These are phyloP conservation scores for Leavenworthia alabamica DNA, from an alignment of 345 rosid genomes.

Conservation along the genomic window DNA sequence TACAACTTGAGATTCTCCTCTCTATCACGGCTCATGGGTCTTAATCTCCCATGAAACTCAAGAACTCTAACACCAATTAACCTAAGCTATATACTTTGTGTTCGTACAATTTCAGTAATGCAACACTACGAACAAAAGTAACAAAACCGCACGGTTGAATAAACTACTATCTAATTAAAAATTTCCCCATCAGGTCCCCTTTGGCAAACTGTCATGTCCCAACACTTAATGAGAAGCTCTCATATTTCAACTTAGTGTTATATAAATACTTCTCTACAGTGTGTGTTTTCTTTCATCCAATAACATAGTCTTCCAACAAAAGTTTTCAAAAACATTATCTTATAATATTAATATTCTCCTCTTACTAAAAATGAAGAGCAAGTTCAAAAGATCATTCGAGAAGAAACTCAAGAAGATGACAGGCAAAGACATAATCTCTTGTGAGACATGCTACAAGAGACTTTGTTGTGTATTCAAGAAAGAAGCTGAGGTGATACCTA, in stretches of 20 bases:
- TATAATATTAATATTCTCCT: background rate
- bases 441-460: conserved; percentile 45
- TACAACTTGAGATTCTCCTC: too few relatives aligned
- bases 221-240: conserved; percentile 39
- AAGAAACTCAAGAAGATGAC: conserved; percentile 54
- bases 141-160: conserved; percentile 37
- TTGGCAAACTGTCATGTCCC: conserved; percentile 44
- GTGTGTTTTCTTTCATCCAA: conserved; percentile 9
- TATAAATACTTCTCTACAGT: conserved; percentile 32
- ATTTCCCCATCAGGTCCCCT: conserved; percentile 22
- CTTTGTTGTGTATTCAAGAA: conserved; percentile 37
- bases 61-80: background rate
- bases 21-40: too few relatives aligned
- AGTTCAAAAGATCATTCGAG: conserved; percentile 37
- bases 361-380: conserved; percentile 35
- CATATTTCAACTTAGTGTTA: too few relatives aligned
- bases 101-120: conserved; percentile 66
- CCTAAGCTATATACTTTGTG: conserved; percentile 21
- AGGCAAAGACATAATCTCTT: conserved; percentile 34
- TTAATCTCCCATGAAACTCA: too few relatives aligned
- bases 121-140: conserved; percentile 12
- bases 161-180: conserved; percentile 16
- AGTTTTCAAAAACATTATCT: conserved; percentile 10
- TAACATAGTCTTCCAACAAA: conserved; percentile 4
- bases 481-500: conserved; percentile 48